Conservation (phyloP, 176 grass and related monocot genomes). For the Musa acuminata region DNA sequence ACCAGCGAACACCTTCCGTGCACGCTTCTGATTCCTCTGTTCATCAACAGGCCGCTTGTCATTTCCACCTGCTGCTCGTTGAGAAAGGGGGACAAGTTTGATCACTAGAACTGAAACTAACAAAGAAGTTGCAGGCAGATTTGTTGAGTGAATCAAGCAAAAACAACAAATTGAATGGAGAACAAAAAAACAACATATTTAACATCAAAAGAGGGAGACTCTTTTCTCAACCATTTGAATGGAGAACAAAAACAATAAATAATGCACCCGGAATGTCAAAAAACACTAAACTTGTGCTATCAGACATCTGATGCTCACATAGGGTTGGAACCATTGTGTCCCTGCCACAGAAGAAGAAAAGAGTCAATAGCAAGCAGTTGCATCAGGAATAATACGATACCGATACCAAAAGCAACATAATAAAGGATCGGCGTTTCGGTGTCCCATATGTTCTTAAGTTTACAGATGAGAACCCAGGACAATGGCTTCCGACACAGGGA, state of each 20-base stretch:
- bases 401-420: not conserved
- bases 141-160: no score
- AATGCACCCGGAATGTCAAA: not conserved
- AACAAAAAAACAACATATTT: not conserved
- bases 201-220: not conserved
- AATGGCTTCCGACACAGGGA: not conserved
- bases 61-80: no score
- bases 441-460: not conserved
- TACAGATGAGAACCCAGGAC: not conserved
- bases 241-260: not conserved
- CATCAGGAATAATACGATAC: not conserved
- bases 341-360: conserved; percentile 4
- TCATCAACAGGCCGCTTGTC: no score
- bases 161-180: not conserved
- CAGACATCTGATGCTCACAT: not conserved
- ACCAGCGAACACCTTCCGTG: no score
- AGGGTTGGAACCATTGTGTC: not conserved
- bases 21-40: no score
- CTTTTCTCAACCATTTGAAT: not conserved
- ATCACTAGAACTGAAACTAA: no score
- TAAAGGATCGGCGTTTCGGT: not conserved
- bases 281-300: not conserved
- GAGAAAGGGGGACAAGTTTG: no score
- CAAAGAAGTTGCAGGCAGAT: no score
- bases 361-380: not conserved